These are phyloP conservation scores for Pyrus bretschneideri DNA, from an alignment of 306 rosid species.

Conservation along the genomic window DNA sequence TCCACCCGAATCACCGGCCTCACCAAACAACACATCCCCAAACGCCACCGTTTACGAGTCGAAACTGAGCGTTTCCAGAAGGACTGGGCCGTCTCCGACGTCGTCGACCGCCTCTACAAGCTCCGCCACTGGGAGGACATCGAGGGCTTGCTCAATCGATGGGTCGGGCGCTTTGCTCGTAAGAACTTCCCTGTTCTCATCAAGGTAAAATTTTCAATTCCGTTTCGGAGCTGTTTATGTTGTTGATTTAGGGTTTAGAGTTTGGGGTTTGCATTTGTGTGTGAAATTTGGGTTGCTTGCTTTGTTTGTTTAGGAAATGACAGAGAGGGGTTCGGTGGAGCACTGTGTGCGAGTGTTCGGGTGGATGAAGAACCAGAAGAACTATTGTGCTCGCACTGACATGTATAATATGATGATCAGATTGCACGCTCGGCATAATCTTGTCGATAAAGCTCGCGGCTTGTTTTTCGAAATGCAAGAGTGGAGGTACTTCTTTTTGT, in stretches of 20 bases:
- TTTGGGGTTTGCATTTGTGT: background rate
- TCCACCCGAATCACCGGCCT: slow-evolving; percentile 46
- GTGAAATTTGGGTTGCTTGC: background rate
- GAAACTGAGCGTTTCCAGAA: slow-evolving; percentile 65
- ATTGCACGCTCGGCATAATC: slow-evolving; percentile 73
- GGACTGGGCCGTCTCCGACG: slow-evolving; percentile 84
- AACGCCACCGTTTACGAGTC: slow-evolving; percentile 53
- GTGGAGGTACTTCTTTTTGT: slow-evolving; percentile 48
- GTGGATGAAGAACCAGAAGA: slow-evolving; percentile 81
- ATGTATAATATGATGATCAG: slow-evolving; percentile 86
- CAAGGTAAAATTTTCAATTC: slow-evolving; percentile 25
- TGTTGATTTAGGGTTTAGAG: background rate
- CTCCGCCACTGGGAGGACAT: slow-evolving; percentile 46
- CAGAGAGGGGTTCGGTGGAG: slow-evolving; percentile 67
- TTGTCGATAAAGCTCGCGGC: slow-evolving; percentile 86
- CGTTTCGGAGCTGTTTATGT: background rate
- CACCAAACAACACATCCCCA: slow-evolving; percentile 54
- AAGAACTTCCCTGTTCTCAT: slow-evolving; percentile 82
- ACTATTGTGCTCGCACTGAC: slow-evolving; percentile 81
- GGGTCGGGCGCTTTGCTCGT: slow-evolving; percentile 85
- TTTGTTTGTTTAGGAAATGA: slow-evolving; percentile 49
- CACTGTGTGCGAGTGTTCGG: slow-evolving; percentile 54
- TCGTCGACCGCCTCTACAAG: slow-evolving; percentile 40
- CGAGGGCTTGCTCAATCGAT: slow-evolving; percentile 66
- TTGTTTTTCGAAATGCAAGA: slow-evolving; percentile 92